Evolutionary conservation across 345 rosid species (phyloP).

Genomic region (Populus euphratica): DNA sequence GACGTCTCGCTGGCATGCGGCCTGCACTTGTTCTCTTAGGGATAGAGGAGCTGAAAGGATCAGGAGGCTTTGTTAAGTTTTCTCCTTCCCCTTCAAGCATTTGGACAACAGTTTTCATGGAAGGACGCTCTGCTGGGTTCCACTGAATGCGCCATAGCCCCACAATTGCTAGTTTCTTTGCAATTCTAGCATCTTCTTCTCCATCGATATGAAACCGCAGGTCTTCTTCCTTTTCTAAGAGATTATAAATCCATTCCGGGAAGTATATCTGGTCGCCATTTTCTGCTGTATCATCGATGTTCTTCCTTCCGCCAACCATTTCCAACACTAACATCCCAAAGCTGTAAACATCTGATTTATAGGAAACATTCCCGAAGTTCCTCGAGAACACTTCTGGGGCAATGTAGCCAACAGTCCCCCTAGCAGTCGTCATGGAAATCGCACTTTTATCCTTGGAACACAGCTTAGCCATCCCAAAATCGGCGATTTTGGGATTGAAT

Average conservation of each 20-base stretch:
- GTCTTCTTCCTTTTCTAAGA: conserved; percentile 8
- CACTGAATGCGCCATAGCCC: conserved; percentile 12
- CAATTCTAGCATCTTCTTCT: conserved; percentile 9
- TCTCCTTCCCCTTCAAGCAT: conserved; percentile 14
- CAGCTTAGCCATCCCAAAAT: conserved; percentile 1
- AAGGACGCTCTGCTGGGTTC: conserved; percentile 10
- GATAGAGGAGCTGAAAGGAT: not conserved
- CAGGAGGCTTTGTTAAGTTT: conserved; percentile 2
- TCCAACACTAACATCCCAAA: conserved; percentile 4
- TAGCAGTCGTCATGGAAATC: conserved; percentile 3
- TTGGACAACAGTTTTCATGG: conserved; percentile 3
- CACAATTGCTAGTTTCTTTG: not conserved
- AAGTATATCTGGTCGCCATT: not conserved
- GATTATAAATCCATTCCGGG: conserved; percentile 12
- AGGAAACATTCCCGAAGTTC: conserved; percentile 1
- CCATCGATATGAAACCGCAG: not conserved
- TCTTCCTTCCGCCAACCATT: conserved; percentile 14
- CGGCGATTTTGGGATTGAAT: conserved; percentile 4
- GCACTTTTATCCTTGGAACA: conserved; percentile 10
- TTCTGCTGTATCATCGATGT: not conserved
- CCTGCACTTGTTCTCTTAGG: no score
- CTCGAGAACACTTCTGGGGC: conserved; percentile 1
- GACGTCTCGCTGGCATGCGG: no score
- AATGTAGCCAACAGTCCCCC: conserved; percentile 4
- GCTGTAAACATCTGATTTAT: conserved; percentile 1